Percentiles rank a stretch among this genome's conserved stretches.
Conservation (phyloP, 331 rosid genomes). For the Acacia concinna region DNA sequence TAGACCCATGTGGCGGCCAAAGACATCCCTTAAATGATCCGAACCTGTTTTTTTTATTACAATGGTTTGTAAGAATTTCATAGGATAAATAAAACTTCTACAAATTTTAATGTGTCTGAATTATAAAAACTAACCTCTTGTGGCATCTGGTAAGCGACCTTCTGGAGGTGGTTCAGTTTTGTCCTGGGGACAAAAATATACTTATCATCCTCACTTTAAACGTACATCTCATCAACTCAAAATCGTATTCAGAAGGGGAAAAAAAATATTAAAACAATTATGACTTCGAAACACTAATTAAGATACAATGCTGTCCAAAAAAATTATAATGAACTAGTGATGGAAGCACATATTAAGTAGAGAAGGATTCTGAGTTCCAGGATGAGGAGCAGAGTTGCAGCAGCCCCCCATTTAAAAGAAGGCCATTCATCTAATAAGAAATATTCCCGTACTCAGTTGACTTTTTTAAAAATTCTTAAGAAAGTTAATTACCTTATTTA, state of each 20-base stretch:
- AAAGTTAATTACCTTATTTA: too few species aligned
- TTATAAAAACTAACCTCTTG: constrained; percentile 44
- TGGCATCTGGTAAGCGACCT: constrained; percentile 69
- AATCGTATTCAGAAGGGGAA: not conserved
- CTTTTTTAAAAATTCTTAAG: too few species aligned
- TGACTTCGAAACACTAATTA: not conserved
- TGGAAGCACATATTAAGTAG: not conserved
- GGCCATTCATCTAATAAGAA: not conserved
- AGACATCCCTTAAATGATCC: constrained; percentile 65
- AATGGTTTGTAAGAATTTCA: not conserved
- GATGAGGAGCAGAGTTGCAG: not conserved
- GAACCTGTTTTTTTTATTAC: constrained; percentile 36
- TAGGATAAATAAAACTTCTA: not conserved
- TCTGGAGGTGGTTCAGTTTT: constrained; percentile 64
- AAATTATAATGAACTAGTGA: not conserved
- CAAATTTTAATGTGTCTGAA: not conserved
- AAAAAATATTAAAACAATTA: not conserved
- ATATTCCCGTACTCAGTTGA: too few species aligned
- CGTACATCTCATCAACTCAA: not conserved
- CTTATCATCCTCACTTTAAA: not conserved
- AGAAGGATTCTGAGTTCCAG: not conserved
- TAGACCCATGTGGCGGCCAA: constrained; percentile 65
- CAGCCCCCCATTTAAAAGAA: not conserved
- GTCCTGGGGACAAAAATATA: constrained; percentile 38
- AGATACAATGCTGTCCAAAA: not conserved